Percentiles rank a stretch among this genome's conserved stretches.
phyloP scores from a whole-genome alignment of 257 asterid species.

The Forsythia suspensa region DNA sequence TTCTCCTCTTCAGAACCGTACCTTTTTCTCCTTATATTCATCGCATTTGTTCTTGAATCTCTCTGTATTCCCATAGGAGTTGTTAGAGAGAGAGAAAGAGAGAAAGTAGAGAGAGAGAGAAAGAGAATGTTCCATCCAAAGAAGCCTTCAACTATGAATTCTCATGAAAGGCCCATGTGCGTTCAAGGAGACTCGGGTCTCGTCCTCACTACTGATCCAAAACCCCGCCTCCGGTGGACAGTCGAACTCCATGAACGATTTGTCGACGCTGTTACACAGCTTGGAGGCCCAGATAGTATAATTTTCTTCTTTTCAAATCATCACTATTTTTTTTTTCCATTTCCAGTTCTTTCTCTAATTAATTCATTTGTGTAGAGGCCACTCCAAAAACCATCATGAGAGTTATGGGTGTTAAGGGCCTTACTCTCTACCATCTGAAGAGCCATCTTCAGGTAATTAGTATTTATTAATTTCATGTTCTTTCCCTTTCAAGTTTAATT shows the following conservation, averaged over 20 bases:
- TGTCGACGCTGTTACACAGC: constrained; percentile 88
- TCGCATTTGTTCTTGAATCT: constrained; percentile 42
- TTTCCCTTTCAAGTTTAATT: background rate
- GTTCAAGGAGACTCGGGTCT: constrained; percentile 77
- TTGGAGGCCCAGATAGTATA: constrained; percentile 89
- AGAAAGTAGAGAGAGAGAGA: constrained; percentile 19
- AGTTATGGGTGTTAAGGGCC: constrained; percentile 97
- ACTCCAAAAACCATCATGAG: constrained; percentile 98
- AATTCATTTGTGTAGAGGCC: constrained; percentile 56
- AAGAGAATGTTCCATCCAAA: constrained; percentile 50
- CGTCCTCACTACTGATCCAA: constrained; percentile 91
- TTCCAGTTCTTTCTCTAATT: background rate
- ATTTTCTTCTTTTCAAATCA: no score
- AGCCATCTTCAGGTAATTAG: constrained; percentile 90
- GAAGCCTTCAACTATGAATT: constrained; percentile 48
- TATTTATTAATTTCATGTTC: background rate
- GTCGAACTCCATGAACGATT: constrained; percentile 93
- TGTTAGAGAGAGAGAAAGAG: constrained; percentile 11
- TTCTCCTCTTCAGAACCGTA: constrained; percentile 32
- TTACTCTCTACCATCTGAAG: constrained; percentile 98
- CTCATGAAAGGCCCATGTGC: constrained; percentile 50
- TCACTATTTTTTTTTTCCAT: background rate
- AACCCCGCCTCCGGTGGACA: constrained; percentile 94
- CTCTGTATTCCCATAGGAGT: background rate
- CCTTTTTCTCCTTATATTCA: constrained; percentile 37